Evolutionary conservation across 164 flowering plant genomes (phyloP).

Genomic region (Magnolia sinica): DNA sequence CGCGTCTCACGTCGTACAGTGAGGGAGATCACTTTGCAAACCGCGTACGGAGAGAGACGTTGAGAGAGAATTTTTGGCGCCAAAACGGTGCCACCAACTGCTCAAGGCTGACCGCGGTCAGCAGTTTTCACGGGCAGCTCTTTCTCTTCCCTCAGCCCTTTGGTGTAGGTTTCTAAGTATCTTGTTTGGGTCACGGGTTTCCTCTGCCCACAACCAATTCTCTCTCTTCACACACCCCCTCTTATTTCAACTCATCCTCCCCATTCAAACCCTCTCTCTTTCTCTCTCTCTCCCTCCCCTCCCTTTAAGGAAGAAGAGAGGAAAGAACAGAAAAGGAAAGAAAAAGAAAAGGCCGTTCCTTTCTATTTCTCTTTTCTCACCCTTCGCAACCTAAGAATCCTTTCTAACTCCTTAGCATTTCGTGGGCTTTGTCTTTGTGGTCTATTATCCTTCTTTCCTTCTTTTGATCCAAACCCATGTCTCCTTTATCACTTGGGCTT

Average conservation of each 20-base stretch:
- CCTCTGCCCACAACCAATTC: constrained; percentile 15
- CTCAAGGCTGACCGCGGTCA: constrained; percentile 52
- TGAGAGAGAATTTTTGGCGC: constrained; percentile 56
- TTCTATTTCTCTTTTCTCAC: neutral
- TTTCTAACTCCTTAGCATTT: neutral
- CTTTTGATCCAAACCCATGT: neutral
- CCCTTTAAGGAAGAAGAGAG: neutral
- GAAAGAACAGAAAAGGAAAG: neutral
- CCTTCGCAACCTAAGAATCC: neutral
- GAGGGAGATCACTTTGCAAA: neutral
- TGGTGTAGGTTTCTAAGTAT: neutral
- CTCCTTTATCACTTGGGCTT: neutral
- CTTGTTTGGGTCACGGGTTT: constrained; percentile 24
- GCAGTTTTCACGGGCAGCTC: constrained; percentile 40
- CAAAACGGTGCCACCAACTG: constrained; percentile 36
- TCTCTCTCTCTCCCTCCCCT: neutral
- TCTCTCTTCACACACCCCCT: constrained; percentile 4
- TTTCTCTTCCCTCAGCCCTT: constrained; percentile 1
- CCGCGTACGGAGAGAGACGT: neutral
- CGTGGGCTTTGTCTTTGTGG: neutral
- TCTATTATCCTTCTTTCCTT: neutral
- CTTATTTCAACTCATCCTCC: constrained; percentile 13
- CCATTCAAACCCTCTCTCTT: constrained; percentile 7
- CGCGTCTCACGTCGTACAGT: too few relatives aligned
- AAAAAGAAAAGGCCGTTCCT: neutral